phyloP scores from a whole-genome alignment of 257 asterid species.

The Schizonepeta tenuifolia region DNA sequence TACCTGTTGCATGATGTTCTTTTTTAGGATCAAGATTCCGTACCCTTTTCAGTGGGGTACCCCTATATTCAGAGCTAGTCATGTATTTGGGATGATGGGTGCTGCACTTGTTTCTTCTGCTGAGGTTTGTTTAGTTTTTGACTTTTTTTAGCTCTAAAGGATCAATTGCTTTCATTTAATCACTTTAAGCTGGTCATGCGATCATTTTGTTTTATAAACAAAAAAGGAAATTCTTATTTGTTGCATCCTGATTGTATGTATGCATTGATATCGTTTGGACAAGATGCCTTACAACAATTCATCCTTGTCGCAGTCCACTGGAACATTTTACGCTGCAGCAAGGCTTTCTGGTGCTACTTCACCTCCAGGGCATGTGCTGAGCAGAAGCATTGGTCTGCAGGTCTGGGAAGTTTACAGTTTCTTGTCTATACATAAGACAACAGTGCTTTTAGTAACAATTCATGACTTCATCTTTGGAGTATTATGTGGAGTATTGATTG shows the following conservation, averaged over 20 bases:
- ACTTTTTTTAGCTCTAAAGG: slow-evolving; percentile 24
- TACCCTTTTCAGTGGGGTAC: slow-evolving; percentile 91
- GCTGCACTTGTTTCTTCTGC: slow-evolving; percentile 95
- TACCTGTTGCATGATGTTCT: slow-evolving; percentile 24
- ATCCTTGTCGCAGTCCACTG: slow-evolving; percentile 73
- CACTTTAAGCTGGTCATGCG: not conserved
- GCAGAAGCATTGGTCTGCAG: slow-evolving; percentile 98
- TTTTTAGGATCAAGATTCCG: slow-evolving; percentile 66
- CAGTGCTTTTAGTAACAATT: not conserved
- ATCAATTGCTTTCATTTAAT: not conserved
- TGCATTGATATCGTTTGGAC: slow-evolving; percentile 4
- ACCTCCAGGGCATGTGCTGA: slow-evolving; percentile 88
- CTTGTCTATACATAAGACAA: not conserved
- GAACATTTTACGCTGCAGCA: slow-evolving; percentile 90
- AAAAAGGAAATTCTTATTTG: not conserved
- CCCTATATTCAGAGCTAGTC: slow-evolving; percentile 91
- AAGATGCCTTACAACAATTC: slow-evolving; percentile 24
- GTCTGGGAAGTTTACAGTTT: slow-evolving; percentile 35
- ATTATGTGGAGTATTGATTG: not conserved
- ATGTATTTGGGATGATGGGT: slow-evolving; percentile 96
- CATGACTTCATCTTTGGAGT: not conserved
- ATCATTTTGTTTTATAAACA: not conserved
- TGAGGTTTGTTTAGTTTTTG: slow-evolving; percentile 61
- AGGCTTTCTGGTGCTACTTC: slow-evolving; percentile 94
- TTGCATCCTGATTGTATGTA: not conserved